A percentile compares a stretch with the other conserved stretches of the same genome.
Conservation (phyloP, 495 filamentous ascomycete species). For the Annulohypoxylon bovei region DNA sequence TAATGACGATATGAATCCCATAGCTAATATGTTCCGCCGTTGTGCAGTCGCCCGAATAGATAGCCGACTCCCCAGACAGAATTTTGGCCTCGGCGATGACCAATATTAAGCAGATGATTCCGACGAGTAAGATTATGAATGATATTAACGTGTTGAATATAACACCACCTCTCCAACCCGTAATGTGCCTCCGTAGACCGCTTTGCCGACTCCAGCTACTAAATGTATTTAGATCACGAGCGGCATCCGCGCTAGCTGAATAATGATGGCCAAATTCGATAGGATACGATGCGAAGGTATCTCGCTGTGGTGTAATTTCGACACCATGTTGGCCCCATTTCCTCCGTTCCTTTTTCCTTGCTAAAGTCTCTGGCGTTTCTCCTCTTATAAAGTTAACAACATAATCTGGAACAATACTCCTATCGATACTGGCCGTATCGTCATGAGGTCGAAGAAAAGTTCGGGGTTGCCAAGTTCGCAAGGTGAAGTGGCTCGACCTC, state of each 20-base stretch:
- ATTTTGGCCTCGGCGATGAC: conserved; percentile 47
- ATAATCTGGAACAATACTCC: conserved; percentile 57
- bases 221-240: conserved; percentile 25
- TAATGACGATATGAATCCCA: conserved; percentile 52
- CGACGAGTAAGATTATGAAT: conserved; percentile 51
- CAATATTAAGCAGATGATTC: conserved; percentile 52
- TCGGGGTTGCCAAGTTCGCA: conserved; percentile 45
- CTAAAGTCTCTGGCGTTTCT: conserved; percentile 55
- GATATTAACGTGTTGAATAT: conserved; percentile 49
- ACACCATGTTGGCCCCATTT: conserved; percentile 48
- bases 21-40: conserved; percentile 47
- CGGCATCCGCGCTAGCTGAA: conserved; percentile 11
- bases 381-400: conserved; percentile 57
- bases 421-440: conserved; percentile 47
- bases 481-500: conserved; percentile 44
- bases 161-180: conserved; percentile 55
- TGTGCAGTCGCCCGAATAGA: conserved; percentile 50
- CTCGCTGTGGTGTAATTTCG: conserved; percentile 41
- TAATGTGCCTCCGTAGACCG: conserved; percentile 40
- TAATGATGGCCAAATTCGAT: conserved; percentile 49
- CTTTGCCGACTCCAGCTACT: conserved; percentile 38
- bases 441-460: conserved; percentile 42
- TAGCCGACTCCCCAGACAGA: conserved; percentile 44
- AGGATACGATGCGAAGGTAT: conserved; percentile 47
- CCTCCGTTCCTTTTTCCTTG: conserved; percentile 52